Percentiles rank a stretch among this genome's conserved stretches.
These are phyloP conservation scores for Aspergillus leporis DNA, from an alignment of 495 filamentous ascomycete genomes.

Conservation along the genomic window DNA sequence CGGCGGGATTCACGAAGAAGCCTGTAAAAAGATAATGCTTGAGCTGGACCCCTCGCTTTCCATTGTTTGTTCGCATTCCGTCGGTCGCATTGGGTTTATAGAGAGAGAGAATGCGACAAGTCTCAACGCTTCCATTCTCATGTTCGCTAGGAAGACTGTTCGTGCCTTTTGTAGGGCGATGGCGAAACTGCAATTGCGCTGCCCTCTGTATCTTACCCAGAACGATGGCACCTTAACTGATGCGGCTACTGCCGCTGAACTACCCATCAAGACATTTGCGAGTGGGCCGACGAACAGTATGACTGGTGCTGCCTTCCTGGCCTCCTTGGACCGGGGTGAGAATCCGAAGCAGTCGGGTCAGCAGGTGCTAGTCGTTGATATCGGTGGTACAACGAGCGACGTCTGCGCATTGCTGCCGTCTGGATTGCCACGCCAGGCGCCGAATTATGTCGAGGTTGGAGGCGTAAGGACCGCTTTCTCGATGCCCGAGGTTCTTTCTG, in stretches of 20 bases:
- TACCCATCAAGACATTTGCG: conserved; percentile 51
- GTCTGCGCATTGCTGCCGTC: conserved; percentile 52
- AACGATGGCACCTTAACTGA: conserved; percentile 54
- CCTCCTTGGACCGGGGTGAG: conserved; percentile 15
- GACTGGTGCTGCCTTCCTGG: conserved; percentile 48
- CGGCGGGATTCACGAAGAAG: conserved; percentile 24
- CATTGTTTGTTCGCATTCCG: conserved; percentile 37
- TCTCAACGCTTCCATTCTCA: conserved; percentile 51
- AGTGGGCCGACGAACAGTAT: conserved; percentile 54
- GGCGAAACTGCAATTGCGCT: conserved; percentile 37
- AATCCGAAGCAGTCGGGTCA: neutral
- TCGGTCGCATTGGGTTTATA: conserved; percentile 48
- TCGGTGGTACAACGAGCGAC: conserved; percentile 58
- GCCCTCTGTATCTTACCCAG: conserved; percentile 52
- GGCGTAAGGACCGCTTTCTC: conserved; percentile 55
- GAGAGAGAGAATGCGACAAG: conserved; percentile 57
- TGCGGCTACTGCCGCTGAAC: conserved; percentile 40
- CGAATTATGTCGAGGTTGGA: conserved; percentile 40
- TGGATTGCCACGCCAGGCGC: conserved; percentile 55
- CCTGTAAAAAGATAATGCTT: conserved; percentile 21
- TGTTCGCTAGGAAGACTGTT: conserved; percentile 44
- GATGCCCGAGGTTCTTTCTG: conserved; percentile 53
- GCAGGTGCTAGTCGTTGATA: conserved; percentile 13
- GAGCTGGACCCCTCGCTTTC: conserved; percentile 28
- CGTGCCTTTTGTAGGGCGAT: conserved; percentile 46